Percentiles rank a stretch among this genome's conserved stretches.
Conservation (phyloP, 2,329 filamentous ascomycete genomes). For the Diplodia corticola region DNA sequence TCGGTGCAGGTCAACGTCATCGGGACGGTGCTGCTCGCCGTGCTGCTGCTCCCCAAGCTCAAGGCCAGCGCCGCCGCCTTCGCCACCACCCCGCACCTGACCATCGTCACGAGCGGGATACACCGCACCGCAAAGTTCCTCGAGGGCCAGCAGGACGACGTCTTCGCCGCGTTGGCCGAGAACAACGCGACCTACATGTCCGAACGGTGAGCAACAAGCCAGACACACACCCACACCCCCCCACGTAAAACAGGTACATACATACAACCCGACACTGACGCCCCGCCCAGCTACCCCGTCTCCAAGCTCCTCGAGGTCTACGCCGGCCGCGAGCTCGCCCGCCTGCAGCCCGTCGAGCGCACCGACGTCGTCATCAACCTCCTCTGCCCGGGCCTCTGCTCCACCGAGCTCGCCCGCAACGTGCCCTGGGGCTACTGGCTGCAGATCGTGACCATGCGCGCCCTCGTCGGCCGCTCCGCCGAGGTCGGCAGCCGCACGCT, state of each 20-base stretch:
- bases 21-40: constrained; percentile 27
- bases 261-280: no score
- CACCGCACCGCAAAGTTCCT: constrained; percentile 33
- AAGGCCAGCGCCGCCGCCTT: constrained; percentile 31
- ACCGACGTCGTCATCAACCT: constrained; percentile 37
- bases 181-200: constrained; percentile 24
- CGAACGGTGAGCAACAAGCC: constrained; percentile 27
- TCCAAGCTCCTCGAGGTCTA: constrained; percentile 39
- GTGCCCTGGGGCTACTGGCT: constrained; percentile 7
- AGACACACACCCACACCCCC: no score
- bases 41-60: constrained; percentile 35
- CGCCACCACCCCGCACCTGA: constrained; percentile 33
- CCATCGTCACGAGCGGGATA: constrained; percentile 36
- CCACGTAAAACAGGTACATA: no score
- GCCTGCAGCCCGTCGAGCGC: constrained; percentile 24
- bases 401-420: constrained; percentile 31
- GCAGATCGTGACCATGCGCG: not conserved
- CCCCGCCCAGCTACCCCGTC: constrained; percentile 29
- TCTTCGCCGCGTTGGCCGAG: constrained; percentile 34
- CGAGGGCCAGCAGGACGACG: constrained; percentile 31
- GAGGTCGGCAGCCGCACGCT: constrained; percentile 30
- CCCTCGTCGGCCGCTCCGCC: constrained; percentile 27
- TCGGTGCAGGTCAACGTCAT: constrained; percentile 32
- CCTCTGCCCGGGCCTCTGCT: constrained; percentile 39
- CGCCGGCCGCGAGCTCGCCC: constrained; percentile 30